Evolutionary conservation across 2,329 filamentous ascomycete genomes (phyloP).

Genomic region (Talaromyces rugulosus): DNA sequence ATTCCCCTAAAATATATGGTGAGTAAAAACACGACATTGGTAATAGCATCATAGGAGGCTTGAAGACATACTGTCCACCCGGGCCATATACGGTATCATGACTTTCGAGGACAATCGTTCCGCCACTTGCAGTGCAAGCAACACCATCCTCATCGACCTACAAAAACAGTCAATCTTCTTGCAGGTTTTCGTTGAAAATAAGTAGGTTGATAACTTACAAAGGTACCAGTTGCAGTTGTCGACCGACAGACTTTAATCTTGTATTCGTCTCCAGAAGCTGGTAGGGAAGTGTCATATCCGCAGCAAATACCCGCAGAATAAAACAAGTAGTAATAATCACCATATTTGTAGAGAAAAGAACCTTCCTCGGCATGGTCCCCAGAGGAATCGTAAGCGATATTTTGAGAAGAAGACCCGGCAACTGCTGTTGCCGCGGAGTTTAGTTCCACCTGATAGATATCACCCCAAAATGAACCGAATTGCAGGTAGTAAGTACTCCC

Average conservation of each 20-base stretch:
- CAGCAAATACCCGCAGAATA: constrained; percentile 61
- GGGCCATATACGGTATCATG: constrained; percentile 62
- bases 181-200: background rate
- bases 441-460: constrained; percentile 59
- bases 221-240: constrained; percentile 48
- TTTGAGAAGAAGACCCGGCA: constrained; percentile 33
- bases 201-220: constrained; percentile 34
- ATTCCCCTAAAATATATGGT: constrained; percentile 22
- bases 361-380: constrained; percentile 55
- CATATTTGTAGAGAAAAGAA: constrained; percentile 52
- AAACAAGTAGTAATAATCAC: constrained; percentile 61
- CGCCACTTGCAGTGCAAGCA: constrained; percentile 54
- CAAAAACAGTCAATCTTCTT: background rate
- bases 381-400: constrained; percentile 52
- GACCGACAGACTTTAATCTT: constrained; percentile 63
- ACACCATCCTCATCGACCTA: constrained; percentile 50
- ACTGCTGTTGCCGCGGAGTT: constrained; percentile 26
- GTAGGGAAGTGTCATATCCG: constrained; percentile 47
- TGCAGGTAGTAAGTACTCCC: constrained; percentile 47
- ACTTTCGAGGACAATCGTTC: constrained; percentile 57
- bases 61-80: constrained; percentile 57
- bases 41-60: background rate
- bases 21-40: constrained; percentile 3
- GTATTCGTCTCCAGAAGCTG: constrained; percentile 59
- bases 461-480: constrained; percentile 67